phyloP scores from a whole-genome alignment of 176 grass and related monocot species.

The Hyparrhenia diplandra region DNA sequence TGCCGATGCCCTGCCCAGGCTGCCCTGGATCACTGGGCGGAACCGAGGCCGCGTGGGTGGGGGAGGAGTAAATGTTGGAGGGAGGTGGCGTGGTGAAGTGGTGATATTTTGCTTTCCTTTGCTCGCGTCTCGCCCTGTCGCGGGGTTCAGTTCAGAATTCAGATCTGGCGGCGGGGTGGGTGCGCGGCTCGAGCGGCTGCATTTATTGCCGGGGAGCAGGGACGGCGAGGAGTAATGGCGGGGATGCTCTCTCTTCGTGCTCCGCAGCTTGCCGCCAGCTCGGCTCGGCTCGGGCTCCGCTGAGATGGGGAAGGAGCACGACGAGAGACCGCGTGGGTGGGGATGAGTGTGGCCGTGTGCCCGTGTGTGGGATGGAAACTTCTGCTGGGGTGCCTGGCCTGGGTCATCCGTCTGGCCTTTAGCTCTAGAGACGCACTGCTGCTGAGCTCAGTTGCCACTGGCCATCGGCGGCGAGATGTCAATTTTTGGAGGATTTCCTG shows the following conservation, averaged over 20 bases:
- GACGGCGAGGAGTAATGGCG: constrained; percentile 44
- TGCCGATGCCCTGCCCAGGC: background rate
- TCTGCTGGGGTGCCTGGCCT: background rate
- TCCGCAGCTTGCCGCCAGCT: background rate
- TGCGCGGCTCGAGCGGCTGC: constrained; percentile 45
- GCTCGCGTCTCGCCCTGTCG: background rate
- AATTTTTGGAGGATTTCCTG: background rate
- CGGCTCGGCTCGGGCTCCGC: background rate
- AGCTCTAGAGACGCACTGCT: background rate
- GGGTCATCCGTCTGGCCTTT: background rate
- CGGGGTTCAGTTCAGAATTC: background rate
- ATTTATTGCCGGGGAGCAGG: constrained; percentile 33
- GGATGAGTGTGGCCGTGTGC: background rate
- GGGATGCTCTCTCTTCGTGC: background rate
- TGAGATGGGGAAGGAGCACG: background rate
- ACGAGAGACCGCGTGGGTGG: background rate
- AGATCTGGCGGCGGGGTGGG: constrained; percentile 45
- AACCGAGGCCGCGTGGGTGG: background rate
- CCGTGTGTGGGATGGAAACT: constrained; percentile 2
- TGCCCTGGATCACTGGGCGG: background rate
- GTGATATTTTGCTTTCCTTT: background rate
- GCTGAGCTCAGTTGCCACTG: background rate
- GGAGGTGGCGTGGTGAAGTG: constrained; percentile 34
- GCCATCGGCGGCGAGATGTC: background rate
- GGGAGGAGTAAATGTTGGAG: constrained; percentile 45